phyloP scores from a whole-genome alignment of 2,329 filamentous ascomycete genomes.

The Fusarium ambrosium region DNA sequence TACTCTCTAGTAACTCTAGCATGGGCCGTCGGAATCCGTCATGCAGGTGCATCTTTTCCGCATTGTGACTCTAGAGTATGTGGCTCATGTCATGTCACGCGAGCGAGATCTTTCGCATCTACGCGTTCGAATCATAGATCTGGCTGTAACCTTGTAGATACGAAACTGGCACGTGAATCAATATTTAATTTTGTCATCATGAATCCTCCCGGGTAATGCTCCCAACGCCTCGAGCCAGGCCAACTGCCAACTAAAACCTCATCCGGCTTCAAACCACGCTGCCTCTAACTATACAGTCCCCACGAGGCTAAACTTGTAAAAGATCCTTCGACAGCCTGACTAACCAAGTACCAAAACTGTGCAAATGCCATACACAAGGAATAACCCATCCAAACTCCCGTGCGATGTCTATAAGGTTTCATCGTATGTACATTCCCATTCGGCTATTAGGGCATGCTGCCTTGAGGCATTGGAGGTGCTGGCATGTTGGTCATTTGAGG shows the following conservation, averaged over 20 bases:
- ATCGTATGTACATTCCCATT: conserved; percentile 32
- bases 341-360: conserved; percentile 21
- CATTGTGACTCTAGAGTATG: conserved; percentile 7
- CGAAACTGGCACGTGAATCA: not conserved
- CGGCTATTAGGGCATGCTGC: conserved; percentile 38
- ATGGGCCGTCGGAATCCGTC: conserved; percentile 24
- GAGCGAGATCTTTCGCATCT: conserved; percentile 13
- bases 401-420: conserved; percentile 36
- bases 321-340: not conserved
- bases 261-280: not conserved
- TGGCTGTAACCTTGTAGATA: not conserved
- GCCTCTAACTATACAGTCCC: conserved; percentile 3
- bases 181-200: conserved; percentile 25
- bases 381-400: conserved; percentile 25
- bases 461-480: conserved; percentile 49
- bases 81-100: conserved; percentile 36
- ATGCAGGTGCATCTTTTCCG: conserved; percentile 21
- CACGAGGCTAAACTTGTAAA: not conserved
- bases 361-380: conserved; percentile 24
- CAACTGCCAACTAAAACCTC: conserved; percentile 4
- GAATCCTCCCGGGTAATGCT: conserved; percentile 20
- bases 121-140: not conserved
- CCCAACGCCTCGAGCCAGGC: conserved; percentile 26
- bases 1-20: not conserved
- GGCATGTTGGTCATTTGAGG: conserved; percentile 54